A percentile compares a stretch with the other conserved stretches of the same genome.
phyloP scores from a whole-genome alignment of 371 early-diverging fungal species.

The Apophysomyces variabilis region DNA sequence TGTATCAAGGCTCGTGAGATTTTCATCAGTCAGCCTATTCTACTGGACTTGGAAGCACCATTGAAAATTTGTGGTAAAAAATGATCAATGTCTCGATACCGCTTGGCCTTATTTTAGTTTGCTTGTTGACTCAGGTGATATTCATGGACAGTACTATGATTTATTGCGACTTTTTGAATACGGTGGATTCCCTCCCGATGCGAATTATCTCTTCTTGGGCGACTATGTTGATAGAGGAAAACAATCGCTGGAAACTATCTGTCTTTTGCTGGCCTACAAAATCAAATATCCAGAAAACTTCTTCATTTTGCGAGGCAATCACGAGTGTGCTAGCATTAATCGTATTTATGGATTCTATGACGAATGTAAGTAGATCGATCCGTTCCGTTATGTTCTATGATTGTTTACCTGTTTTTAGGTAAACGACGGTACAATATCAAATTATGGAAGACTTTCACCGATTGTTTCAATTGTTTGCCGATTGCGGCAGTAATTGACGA shows the following conservation, averaged over 20 bases:
- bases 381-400: too few species aligned
- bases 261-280: constrained; percentile 86
- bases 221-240: constrained; percentile 97
- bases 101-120: neutral
- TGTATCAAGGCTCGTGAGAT: constrained; percentile 90
- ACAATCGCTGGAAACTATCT: constrained; percentile 82
- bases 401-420: constrained; percentile 23
- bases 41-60: constrained; percentile 96
- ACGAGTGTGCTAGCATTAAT: constrained; percentile 94
- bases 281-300: constrained; percentile 97
- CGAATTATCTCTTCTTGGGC: constrained; percentile 94
- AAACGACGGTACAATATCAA: constrained; percentile 95
- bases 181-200: constrained; percentile 91
- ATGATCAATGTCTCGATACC: constrained; percentile 52
- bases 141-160: constrained; percentile 95
- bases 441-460: constrained; percentile 98
- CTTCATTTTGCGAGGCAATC: constrained; percentile 95
- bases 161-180: constrained; percentile 92
- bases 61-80: constrained; percentile 88
- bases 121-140: constrained; percentile 41
- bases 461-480: constrained; percentile 98
- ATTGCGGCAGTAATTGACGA: constrained; percentile 97
- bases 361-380: constrained; percentile 73
- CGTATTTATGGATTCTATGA: constrained; percentile 99
- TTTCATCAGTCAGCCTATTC: constrained; percentile 91